Base-by-base conservation (phyloP, 192 early-diverging fungal species). In the Coemansia sp. region DNA sequence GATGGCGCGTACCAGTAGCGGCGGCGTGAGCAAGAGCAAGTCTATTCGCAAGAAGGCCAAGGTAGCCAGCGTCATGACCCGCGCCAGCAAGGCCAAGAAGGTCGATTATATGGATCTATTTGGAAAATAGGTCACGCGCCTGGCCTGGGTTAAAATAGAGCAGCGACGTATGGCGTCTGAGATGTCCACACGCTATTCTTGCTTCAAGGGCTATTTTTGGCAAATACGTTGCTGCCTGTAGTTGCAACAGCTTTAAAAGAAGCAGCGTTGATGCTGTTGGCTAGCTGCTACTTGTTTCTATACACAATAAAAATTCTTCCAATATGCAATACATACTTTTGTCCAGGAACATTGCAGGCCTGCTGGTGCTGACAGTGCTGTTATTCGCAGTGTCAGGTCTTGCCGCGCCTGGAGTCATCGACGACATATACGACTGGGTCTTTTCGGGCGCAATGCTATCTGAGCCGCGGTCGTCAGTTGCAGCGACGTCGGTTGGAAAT, bases 391-490 rank as follows among this genome's bases (percentile, higher is more conserved):
- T 11, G 20, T 19, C 55, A 38, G n/a, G 35, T n/a, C 55, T 39
- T 26, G 48, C 35, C 8, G 35, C 62, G 53, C 35, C 22, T 4
- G 54, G 27, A 19, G 64, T 62, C 10, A 41, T 72, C 18, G 47
- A 59, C 35, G 35, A 66, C 55, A 32, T 50, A 3, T 20, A 57
- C 24, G 32, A 57, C 59, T 83, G 81, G 81, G 23, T 11, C 10
- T 73, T 75, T 58, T 54, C 59, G 1, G 71, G 76, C 2, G 64
- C 60, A 14, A 75, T 69, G 73, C 69, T 83, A 9, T 69, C 66
- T 12, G 62, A 62, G 5, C 32, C 82, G 3, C 72, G 82, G 29
- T 71, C 76, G 11, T 65, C 59, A 3, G 66, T 75, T 47, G 76
- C 76, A 2, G 64, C 70, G 6, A 59, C 82, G 0, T 68, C 69